Conservation (phyloP, 495 filamentous ascomycete genomes). For the Tuber microsphaerosporum region DNA sequence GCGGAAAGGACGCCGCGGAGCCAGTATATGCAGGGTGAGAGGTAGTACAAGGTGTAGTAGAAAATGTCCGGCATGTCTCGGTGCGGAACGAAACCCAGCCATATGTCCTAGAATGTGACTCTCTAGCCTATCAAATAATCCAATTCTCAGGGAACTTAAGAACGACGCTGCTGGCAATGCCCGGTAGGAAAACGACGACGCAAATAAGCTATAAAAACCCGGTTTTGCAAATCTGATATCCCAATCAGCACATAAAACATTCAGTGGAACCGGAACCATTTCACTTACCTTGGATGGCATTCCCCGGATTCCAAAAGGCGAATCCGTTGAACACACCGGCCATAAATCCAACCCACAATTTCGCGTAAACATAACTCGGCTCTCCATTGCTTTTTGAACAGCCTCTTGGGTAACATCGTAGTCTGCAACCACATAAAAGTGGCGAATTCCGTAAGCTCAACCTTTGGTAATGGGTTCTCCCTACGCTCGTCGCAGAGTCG, state of each 20-base stretch:
- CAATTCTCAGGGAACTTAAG: constrained; percentile 75
- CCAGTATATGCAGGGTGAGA: constrained; percentile 65
- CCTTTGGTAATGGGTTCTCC: constrained; percentile 45
- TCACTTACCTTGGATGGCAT: constrained; percentile 45
- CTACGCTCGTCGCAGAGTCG: constrained; percentile 50
- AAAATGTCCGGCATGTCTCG: constrained; percentile 59
- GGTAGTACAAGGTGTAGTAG: constrained; percentile 72
- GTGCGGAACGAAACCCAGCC: no score
- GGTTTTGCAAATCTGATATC: constrained; percentile 64
- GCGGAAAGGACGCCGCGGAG: constrained; percentile 65
- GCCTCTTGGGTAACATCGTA: constrained; percentile 56
- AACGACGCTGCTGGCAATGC: constrained; percentile 62
- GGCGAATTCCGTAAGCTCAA: constrained; percentile 53
- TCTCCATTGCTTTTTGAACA: constrained; percentile 59
- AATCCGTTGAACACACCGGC: constrained; percentile 75
- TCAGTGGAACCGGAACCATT: neutral
- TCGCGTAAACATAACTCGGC: constrained; percentile 62
- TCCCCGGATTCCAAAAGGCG: constrained; percentile 70
- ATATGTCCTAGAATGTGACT: no score
- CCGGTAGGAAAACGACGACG: constrained; percentile 66
- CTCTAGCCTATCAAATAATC: no score
- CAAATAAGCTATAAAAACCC: constrained; percentile 70
- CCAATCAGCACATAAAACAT: neutral
- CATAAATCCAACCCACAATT: constrained; percentile 59
- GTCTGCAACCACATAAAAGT: constrained; percentile 53